These are phyloP conservation scores for Lactarius sp. DNA, from an alignment of 768 basidiomycete genomes.

Conservation along the genomic window DNA sequence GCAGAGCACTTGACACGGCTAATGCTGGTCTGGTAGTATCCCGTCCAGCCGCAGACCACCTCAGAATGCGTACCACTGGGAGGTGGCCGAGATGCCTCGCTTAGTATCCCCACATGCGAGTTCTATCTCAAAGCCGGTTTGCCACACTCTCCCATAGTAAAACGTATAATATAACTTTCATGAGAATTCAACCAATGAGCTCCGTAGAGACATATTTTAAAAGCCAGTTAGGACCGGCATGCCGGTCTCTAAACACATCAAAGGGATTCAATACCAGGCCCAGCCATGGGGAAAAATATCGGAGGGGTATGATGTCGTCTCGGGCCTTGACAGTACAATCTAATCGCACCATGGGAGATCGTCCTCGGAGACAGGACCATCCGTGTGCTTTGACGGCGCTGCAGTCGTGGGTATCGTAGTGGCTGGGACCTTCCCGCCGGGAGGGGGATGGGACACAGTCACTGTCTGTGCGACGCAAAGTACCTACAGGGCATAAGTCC, in stretches of 20 bases:
- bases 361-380: not conserved
- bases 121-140: not conserved
- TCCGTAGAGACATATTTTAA: not conserved
- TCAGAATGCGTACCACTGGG: not conserved
- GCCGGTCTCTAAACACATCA: not conserved
- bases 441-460: not conserved
- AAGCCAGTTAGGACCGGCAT: not conserved
- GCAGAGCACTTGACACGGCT: conserved; percentile 30
- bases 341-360: conserved; percentile 15
- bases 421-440: not conserved
- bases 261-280: not conserved
- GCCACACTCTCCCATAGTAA: not conserved
- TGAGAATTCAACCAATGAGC: not conserved
- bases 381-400: not conserved
- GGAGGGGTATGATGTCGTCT: not conserved
- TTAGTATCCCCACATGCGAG: not conserved
- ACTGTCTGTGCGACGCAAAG: not conserved
- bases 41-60: not conserved
- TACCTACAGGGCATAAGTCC: conserved; percentile 1
- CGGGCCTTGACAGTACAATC: too few relatives aligned
- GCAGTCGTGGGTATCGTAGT: not conserved
- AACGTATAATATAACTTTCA: not conserved
- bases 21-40: not conserved
- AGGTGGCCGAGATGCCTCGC: not conserved
- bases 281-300: not conserved